Evolutionary conservation across 768 basidiomycete species (phyloP).

Genomic region (Tricholoma hemisulphureum): DNA sequence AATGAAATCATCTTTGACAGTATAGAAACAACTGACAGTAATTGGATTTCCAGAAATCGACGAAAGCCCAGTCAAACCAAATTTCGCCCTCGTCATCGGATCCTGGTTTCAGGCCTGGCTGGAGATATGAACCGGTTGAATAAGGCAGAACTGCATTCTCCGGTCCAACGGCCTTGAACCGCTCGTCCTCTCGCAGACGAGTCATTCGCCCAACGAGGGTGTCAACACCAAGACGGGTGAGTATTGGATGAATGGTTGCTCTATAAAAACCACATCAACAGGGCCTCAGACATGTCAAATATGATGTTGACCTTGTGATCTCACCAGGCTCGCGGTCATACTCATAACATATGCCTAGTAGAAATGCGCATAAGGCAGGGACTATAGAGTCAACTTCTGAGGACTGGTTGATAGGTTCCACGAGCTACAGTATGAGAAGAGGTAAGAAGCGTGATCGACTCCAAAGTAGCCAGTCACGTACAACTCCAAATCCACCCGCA

Average conservation of each 20-base stretch:
- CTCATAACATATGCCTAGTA: conserved; percentile 93
- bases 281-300: neutral
- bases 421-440: conserved; percentile 47
- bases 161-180: conserved; percentile 88
- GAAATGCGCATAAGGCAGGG: conserved; percentile 86
- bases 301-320: conserved; percentile 72
- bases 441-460: neutral
- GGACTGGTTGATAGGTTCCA: conserved; percentile 91
- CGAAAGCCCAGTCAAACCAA: conserved; percentile 98
- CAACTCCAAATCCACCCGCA: conserved; percentile 86
- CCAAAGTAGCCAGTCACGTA: conserved; percentile 41
- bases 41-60: conserved; percentile 98
- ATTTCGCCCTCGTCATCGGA: conserved; percentile 72
- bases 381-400: conserved; percentile 83
- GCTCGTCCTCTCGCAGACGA: conserved; percentile 85
- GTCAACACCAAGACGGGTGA: conserved; percentile 88
- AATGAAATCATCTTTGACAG: neutral
- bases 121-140: conserved; percentile 37
- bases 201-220: conserved; percentile 84
- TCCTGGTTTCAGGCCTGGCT: conserved; percentile 35
- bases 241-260: conserved; percentile 82
- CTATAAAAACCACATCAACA: conserved; percentile 36
- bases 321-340: conserved; percentile 95
- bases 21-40: conserved; percentile 62
- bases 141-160: conserved; percentile 71